A percentile compares a stretch with the other conserved stretches of the same genome.
These are phyloP conservation scores for Rostrohypoxylon terebratum DNA, from an alignment of 495 filamentous ascomycete genomes.

Conservation along the genomic window DNA sequence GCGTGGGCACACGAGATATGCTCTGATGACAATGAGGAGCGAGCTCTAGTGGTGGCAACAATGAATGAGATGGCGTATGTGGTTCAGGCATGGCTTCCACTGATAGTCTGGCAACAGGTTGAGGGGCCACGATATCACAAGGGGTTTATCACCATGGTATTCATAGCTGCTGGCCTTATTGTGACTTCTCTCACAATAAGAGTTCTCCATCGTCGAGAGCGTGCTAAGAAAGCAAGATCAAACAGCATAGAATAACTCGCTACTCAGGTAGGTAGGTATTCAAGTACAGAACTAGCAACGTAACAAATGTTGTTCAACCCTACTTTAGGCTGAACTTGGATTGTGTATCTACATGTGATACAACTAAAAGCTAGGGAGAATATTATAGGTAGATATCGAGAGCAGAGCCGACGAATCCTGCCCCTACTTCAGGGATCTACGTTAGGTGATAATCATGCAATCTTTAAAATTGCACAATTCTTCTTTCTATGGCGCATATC, in stretches of 20 bases:
- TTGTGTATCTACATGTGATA: neutral
- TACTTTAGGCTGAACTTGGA: too few species aligned
- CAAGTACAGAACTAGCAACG: conserved; percentile 1
- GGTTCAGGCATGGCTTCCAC: conserved; percentile 58
- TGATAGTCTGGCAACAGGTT: conserved; percentile 62
- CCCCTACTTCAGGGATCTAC: neutral
- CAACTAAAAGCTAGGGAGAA: neutral
- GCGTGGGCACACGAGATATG: conserved; percentile 68
- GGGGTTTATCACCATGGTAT: conserved; percentile 58
- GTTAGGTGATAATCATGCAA: neutral
- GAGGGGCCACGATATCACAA: conserved; percentile 60
- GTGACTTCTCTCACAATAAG: conserved; percentile 54
- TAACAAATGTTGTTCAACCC: neutral
- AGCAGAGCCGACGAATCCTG: neutral
- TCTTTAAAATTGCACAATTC: conserved; percentile 1
- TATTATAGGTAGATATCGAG: neutral
- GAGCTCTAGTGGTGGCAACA: conserved; percentile 61
- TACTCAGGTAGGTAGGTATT: neutral
- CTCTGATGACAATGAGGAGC: conserved; percentile 63
- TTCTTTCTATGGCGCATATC: neutral
- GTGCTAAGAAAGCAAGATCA: conserved; percentile 34
- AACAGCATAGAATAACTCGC: conserved; percentile 7
- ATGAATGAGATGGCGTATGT: conserved; percentile 61
- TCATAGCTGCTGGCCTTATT: conserved; percentile 52
- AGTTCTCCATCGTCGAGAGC: conserved; percentile 57